phyloP scores from a whole-genome alignment of 2,329 filamentous ascomycete species.

The Venturia nashicola region DNA sequence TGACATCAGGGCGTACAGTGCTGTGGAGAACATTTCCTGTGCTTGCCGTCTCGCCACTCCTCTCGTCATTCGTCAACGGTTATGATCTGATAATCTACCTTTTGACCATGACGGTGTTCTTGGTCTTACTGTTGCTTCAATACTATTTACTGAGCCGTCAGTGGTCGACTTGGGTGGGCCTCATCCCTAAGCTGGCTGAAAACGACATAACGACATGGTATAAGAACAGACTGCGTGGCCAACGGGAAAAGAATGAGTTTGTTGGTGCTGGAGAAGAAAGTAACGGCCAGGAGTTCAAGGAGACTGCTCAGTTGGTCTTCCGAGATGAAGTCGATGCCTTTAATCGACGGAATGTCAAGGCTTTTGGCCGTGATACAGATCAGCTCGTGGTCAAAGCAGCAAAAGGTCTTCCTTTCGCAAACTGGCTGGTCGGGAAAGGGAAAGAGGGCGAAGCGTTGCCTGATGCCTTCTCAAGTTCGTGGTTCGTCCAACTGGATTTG shows the following conservation, averaged over 20 bases:
- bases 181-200: not conserved
- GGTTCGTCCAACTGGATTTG: slow-evolving; percentile 3
- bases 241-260: not conserved
- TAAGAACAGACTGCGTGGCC: not conserved
- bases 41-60: slow-evolving; percentile 1
- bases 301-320: slow-evolving; percentile 1
- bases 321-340: not conserved
- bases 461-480: not conserved
- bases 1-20: slow-evolving; percentile 3
- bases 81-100: slow-evolving; percentile 4
- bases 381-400: not conserved
- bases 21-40: not conserved
- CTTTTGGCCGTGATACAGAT: not conserved
- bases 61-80: not conserved
- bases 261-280: not conserved
- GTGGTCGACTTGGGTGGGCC: slow-evolving; percentile 1
- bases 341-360: not conserved
- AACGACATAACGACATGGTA: not conserved
- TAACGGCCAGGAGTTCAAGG: not conserved
- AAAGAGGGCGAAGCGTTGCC: not conserved
- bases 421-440: not conserved
- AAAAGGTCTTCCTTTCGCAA: not conserved
- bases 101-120: not conserved
- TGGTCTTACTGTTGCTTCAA: not conserved
- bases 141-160: not conserved